These are phyloP conservation scores for Phyllosticta ampelicida DNA, from an alignment of 2,329 filamentous ascomycete species.

Conservation along the genomic window DNA sequence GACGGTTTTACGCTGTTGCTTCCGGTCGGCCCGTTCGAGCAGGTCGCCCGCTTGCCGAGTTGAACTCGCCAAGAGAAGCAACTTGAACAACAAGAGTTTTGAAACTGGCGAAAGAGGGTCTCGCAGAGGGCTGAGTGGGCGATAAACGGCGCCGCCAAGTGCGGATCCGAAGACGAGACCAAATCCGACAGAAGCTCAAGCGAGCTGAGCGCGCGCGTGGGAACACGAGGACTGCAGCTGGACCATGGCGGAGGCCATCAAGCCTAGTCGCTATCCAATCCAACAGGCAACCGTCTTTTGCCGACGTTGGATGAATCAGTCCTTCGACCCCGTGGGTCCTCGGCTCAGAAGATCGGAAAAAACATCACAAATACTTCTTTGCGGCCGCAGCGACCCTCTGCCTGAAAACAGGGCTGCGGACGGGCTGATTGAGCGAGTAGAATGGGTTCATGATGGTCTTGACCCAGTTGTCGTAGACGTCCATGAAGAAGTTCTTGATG, in stretches of 20 bases:
- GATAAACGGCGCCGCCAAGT: background rate
- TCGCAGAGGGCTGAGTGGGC: background rate
- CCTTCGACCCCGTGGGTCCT: background rate
- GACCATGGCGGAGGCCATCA: background rate
- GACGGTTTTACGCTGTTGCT: too few relatives aligned
- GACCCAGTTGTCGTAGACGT: conserved; percentile 93
- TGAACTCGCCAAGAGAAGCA: too few relatives aligned
- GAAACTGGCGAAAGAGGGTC: background rate
- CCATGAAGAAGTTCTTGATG: conserved; percentile 84
- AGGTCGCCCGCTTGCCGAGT: too few relatives aligned
- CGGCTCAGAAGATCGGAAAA: too few relatives aligned
- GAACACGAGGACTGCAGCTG: background rate
- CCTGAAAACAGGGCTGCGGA: conserved; percentile 79
- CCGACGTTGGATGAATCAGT: background rate
- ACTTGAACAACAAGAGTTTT: too few relatives aligned
- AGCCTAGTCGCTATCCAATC: background rate
- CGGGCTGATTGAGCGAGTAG: conserved; percentile 73
- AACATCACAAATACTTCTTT: conserved; percentile 83
- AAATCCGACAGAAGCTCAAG: background rate
- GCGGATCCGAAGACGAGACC: background rate
- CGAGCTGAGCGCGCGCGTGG: background rate
- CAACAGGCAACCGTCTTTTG: background rate
- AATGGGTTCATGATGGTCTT: conserved; percentile 98
- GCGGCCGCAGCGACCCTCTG: conserved; percentile 73
- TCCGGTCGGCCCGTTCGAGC: too few relatives aligned